Evolutionary conservation across 495 filamentous ascomycete genomes (phyloP), one percentile per base, ranked within the genome.

Genomic region (Penicillium cataractarum): DNA sequence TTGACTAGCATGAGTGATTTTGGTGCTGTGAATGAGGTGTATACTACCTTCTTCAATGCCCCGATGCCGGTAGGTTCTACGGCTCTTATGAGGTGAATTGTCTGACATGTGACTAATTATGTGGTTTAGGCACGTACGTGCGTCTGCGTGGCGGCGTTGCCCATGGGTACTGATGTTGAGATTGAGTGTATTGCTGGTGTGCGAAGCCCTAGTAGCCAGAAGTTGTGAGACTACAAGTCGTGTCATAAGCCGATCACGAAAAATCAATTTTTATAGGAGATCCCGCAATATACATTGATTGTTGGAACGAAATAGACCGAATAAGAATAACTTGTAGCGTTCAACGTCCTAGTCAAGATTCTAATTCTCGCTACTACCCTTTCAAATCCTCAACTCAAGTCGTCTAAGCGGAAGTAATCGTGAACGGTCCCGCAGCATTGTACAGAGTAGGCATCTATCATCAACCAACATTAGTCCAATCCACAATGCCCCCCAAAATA

Each of bases 1-100:
- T 74, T 92, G 31, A 83, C 84, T 2, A 84, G 83, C 60, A 91
- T 92, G 88, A 82, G 81, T 44, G 83, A 90, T 70, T 92, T 90
- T 57, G 73, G 74, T 4, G 83, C 84, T 40, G 85, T 92, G 75
- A 90, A 87, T 61, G 78, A 80, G 58, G 81, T 82, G 3, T 89
- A 87, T 61, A 80, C 81, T 48, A 75, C 78, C 51, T 80, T 83
- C 55, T 86, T 87, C 58, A 70, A 68, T 58, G 75, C 81, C 56
- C 81, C 83, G 0, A 87, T 85, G 74, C 86, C 86, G 22, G 75
- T 77, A 61, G 51, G 74, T 70, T 26, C 6, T 26, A 4, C 0
- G 6, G 9, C 17, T 29, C 17, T 44, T 31, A 35, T 3, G 15
- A 6, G 4, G 22, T 21, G n/a, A 35, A 33, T 8, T 22, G 0